Conservation (phyloP, 768 basidiomycete species). For the Mycena vitilis region DNA sequence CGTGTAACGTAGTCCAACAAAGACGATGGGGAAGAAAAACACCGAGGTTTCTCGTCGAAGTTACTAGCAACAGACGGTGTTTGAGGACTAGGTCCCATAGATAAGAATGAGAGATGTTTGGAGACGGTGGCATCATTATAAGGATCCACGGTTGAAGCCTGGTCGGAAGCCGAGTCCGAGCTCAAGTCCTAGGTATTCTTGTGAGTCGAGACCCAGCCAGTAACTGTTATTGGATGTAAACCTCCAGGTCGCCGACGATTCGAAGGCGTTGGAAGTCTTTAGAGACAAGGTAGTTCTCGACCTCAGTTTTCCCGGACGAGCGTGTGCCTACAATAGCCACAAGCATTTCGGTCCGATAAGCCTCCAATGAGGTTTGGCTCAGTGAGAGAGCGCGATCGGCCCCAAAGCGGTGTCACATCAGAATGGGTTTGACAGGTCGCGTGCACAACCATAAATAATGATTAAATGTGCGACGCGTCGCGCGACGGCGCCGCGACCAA, state of each 20-base stretch:
- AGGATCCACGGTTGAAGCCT: constrained; percentile 24
- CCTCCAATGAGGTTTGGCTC: no score
- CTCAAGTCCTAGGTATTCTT: constrained; percentile 25
- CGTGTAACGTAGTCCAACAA: constrained; percentile 82
- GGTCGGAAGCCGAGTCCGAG: constrained; percentile 31
- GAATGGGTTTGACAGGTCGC: no score
- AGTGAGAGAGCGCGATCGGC: no score
- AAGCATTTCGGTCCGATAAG: constrained; percentile 27
- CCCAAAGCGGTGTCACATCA: no score
- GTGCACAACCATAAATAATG: no score
- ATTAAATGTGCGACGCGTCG: no score
- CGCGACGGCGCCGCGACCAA: no score
- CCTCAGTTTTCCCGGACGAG: constrained; percentile 66
- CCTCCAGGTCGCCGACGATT: constrained; percentile 43
- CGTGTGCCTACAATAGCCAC: constrained; percentile 36
- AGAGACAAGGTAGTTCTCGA: constrained; percentile 69
- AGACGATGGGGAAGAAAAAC: constrained; percentile 60
- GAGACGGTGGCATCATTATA: constrained; percentile 24
- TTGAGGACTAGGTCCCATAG: constrained; percentile 49
- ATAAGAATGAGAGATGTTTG: constrained; percentile 56
- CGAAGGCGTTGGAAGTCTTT: constrained; percentile 69
- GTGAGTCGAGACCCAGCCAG: constrained; percentile 20
- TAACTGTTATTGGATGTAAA: constrained; percentile 16
- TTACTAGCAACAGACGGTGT: constrained; percentile 36
- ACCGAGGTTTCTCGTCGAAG: constrained; percentile 36